These are phyloP conservation scores for Cinnamomum micranthum DNA, from an alignment of 164 flowering plant genomes.

Conservation along the genomic window DNA sequence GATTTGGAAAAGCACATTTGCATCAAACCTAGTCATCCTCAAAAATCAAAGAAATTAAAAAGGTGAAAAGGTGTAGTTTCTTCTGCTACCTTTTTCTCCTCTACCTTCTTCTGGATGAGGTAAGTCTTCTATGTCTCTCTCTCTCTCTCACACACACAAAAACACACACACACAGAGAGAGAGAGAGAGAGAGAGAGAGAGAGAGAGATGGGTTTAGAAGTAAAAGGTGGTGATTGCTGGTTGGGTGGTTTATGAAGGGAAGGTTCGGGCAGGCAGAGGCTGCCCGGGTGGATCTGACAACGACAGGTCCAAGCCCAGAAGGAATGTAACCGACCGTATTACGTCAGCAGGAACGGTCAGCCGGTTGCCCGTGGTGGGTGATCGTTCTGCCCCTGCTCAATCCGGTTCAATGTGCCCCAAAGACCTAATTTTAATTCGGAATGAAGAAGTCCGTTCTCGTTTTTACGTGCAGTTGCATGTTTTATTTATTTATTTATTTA, in stretches of 20 bases:
- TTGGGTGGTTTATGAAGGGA: constrained; percentile 1
- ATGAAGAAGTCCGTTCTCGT: too few species aligned
- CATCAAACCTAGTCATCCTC: too few species aligned
- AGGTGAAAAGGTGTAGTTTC: background rate
- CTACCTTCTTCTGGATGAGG: too few species aligned
- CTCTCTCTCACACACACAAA: too few species aligned
- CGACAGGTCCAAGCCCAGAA: constrained; percentile 8
- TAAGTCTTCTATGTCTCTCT: too few species aligned
- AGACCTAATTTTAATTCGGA: too few species aligned
- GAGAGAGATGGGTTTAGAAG: background rate
- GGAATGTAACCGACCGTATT: constrained; percentile 13
- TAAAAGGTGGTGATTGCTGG: background rate
- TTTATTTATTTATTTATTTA: too few species aligned
- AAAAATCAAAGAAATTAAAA: background rate
- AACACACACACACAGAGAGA: too few species aligned
- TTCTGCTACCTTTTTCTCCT: background rate
- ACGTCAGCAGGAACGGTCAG: constrained; percentile 9
- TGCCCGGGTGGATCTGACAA: constrained; percentile 18
- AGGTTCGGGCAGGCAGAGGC: background rate
- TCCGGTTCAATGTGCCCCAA: background rate
- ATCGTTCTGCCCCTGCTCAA: constrained; percentile 3
- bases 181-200: background rate
- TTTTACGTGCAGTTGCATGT: too few species aligned
- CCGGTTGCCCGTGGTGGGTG: background rate
- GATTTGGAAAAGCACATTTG: background rate